These are phyloP conservation scores for Diaporthe citrichinensis DNA, from an alignment of 2,329 filamentous ascomycete genomes.

Conservation along the genomic window DNA sequence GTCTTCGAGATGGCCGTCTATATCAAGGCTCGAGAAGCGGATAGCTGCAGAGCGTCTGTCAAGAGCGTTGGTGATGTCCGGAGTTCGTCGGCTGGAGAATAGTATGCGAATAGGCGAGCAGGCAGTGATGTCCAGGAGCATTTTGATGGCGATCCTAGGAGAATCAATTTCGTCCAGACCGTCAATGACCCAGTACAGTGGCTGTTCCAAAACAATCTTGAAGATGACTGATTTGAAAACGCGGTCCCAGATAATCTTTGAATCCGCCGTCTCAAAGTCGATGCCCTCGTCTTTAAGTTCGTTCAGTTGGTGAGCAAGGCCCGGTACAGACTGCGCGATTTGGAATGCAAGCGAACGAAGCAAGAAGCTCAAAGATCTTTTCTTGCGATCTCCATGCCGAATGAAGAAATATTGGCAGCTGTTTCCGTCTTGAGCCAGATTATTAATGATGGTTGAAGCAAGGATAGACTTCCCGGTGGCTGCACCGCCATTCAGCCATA, in stretches of 20 bases:
- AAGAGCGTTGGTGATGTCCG: background rate
- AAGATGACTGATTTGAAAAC: background rate
- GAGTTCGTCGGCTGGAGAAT: background rate
- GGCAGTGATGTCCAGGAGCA: background rate
- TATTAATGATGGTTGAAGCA: slow-evolving; percentile 24
- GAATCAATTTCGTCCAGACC: slow-evolving; percentile 9
- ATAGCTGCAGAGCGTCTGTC: background rate
- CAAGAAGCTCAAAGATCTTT: slow-evolving; percentile 31
- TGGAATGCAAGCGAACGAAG: slow-evolving; percentile 17
- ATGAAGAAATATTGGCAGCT: slow-evolving; percentile 48
- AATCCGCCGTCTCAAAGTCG: background rate
- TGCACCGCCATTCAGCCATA: slow-evolving; percentile 14
- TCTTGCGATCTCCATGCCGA: slow-evolving; percentile 43
- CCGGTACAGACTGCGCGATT: background rate
- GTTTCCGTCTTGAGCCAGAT: slow-evolving; percentile 6
- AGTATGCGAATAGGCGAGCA: background rate
- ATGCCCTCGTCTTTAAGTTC: background rate
- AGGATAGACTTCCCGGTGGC: slow-evolving; percentile 5
- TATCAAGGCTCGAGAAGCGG: background rate
- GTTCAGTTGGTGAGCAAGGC: background rate
- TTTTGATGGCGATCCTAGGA: background rate
- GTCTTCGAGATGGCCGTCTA: background rate
- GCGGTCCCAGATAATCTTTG: slow-evolving; percentile 16
- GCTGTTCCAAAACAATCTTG: background rate
- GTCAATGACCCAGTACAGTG: slow-evolving; percentile 18